Evolutionary conservation across 2,329 filamentous ascomycete genomes (phyloP).

Genomic region (Colletotrichum sp.): DNA sequence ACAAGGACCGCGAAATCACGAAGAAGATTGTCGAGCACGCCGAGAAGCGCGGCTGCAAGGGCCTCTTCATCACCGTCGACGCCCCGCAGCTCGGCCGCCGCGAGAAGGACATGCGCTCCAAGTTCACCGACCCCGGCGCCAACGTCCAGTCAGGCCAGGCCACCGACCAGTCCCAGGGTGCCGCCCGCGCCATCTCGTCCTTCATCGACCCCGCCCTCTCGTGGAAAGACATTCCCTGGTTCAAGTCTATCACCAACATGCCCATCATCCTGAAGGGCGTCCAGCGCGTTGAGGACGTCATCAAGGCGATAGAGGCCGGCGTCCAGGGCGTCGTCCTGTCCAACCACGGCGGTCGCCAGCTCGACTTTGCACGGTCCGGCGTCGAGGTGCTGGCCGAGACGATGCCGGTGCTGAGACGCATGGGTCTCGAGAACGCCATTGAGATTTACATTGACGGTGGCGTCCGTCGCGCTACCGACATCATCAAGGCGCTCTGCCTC

Average conservation of each 20-base stretch:
- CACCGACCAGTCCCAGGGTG: constrained; percentile 89
- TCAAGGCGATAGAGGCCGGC: constrained; percentile 81
- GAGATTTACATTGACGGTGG: constrained; percentile 94
- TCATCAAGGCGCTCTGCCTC: constrained; percentile 92
- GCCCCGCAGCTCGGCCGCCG: constrained; percentile 92
- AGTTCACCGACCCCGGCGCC: constrained; percentile 84
- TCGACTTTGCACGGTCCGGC: constrained; percentile 88
- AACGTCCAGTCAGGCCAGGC: constrained; percentile 78
- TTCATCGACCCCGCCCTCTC: constrained; percentile 96
- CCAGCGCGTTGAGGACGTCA: constrained; percentile 93
- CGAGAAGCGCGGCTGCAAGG: constrained; percentile 89
- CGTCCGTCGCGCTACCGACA: constrained; percentile 87
- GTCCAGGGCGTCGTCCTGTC: constrained; percentile 91
- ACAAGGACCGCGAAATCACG: constrained; percentile 92
- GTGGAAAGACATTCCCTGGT: constrained; percentile 96
- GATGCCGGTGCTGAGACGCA: constrained; percentile 81
- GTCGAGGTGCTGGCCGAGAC: constrained; percentile 93
- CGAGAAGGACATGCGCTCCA: constrained; percentile 97
- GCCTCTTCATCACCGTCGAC: constrained; percentile 97
- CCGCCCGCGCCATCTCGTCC: constrained; percentile 89
- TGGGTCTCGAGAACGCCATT: constrained; percentile 75
- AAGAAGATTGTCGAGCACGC: constrained; percentile 90
- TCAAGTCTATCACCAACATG: constrained; percentile 87
- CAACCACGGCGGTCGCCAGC: constrained; percentile 94
- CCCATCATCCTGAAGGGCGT: constrained; percentile 97